Conservation (phyloP, 2,329 filamentous ascomycete genomes). For the Ophiostoma sp. region DNA sequence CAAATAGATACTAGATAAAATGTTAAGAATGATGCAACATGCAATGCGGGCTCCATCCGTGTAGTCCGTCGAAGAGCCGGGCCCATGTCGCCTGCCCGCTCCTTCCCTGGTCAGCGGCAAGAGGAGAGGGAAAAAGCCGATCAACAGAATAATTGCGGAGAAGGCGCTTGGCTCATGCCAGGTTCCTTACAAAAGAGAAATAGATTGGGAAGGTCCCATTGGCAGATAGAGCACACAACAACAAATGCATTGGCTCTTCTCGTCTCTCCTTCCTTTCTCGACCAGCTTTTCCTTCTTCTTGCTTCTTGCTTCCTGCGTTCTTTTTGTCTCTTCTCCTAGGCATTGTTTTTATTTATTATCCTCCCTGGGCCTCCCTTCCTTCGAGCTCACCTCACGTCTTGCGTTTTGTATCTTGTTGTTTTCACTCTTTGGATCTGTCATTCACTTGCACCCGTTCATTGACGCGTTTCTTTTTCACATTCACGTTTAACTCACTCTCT, state of each 20-base stretch:
- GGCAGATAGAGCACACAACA: not conserved
- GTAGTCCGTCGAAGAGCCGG: not conserved
- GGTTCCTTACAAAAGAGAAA: not conserved
- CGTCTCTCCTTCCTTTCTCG: not conserved
- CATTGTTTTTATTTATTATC: not conserved
- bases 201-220: slow-evolving; percentile 14
- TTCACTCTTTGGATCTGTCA: no score
- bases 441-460: not conserved
- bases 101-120: not conserved
- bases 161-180: not conserved
- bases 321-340: not conserved
- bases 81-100: not conserved
- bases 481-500: not conserved
- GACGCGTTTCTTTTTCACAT: not conserved
- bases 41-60: not conserved
- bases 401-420: not conserved
- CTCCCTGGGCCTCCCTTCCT: not conserved
- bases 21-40: not conserved
- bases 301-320: not conserved
- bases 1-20: not conserved
- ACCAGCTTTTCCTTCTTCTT: not conserved
- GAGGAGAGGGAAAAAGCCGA: not conserved
- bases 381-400: not conserved
- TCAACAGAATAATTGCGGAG: slow-evolving; percentile 7
- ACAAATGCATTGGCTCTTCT: not conserved